Conservation (phyloP, 192 early-diverging fungal genomes). For the Backusella westeae region DNA sequence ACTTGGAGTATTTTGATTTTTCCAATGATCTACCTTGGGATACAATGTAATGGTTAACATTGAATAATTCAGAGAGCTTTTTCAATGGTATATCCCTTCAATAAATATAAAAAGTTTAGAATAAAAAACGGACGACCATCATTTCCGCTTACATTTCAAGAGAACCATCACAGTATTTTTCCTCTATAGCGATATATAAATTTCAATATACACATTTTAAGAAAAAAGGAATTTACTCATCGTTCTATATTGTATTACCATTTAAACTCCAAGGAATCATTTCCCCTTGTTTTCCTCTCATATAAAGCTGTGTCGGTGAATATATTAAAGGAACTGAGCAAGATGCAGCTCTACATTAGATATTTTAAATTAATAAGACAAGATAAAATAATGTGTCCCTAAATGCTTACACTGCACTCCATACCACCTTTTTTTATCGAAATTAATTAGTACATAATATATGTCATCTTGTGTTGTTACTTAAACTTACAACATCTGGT, state of each 20-base stretch:
- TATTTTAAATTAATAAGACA: background rate
- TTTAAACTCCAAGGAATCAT: conserved; percentile 67
- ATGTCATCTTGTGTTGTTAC: background rate
- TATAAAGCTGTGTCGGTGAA: conserved; percentile 62
- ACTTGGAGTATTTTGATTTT: background rate
- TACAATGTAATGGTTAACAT: conserved; percentile 86
- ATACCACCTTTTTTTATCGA: conserved; percentile 49
- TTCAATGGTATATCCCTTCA: conserved; percentile 81
- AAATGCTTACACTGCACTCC: conserved; percentile 72
- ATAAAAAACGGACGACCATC: background rate
- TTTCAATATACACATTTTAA: background rate
- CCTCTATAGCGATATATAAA: conserved; percentile 37
- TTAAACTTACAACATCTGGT: conserved; percentile 66
- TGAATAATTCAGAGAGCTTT: conserved; percentile 72
- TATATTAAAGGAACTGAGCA: conserved; percentile 73
- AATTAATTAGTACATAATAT: background rate
- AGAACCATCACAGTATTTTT: conserved; percentile 77
- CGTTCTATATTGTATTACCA: background rate
- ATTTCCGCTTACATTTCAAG: conserved; percentile 62
- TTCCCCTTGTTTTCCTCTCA: conserved; percentile 65
- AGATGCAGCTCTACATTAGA: conserved; percentile 60
- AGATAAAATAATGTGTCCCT: too few relatives aligned
- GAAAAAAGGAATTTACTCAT: background rate
- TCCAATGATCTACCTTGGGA: conserved; percentile 45
- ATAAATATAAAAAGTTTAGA: background rate